Evolutionary conservation across 805 yeast genomes (phyloP), one percentile per base, ranked within the genome.

Genomic region (Pichia insulana): DNA sequence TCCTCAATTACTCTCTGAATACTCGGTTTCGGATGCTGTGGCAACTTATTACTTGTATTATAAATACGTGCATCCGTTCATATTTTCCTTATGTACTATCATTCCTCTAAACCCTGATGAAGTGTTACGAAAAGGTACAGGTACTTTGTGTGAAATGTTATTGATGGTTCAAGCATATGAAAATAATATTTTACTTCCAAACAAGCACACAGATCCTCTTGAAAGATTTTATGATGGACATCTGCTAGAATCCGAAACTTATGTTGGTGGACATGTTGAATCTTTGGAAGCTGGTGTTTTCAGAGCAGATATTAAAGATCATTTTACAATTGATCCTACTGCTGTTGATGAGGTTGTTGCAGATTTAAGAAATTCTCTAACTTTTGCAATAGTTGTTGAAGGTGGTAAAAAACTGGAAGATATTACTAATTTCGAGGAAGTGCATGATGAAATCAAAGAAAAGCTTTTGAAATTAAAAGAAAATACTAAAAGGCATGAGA

Each of bases 241-340:
- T 63, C 63, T 92, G 42, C 61, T 92, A 34, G 97, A 90, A 55
- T 81, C 95, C 1, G 99, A 92, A 62, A 92, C 99, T 0, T 92
- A 92, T 58, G 97, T 92, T 22, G 99, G 99, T 45, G 99, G 99
- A 1, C 98, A 92, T 53, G 99, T 92, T 18, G 97, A 94, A 62
- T 85, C 96, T 7, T 65, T 94, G 42, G 98, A 94, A 61, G 96
- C 98, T 9, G 99, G 99, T 42, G 98, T 92, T 1, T 92, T 94
- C 57, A 68, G 99, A 52, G 82, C 94, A 39, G 99, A 92, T 57
- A 69, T 92, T 28, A 73, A 79, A 3, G 75, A 72, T 37, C 75
- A 82, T 33, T 92, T 94, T 64, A 74, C 71, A 27, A 69, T 94
- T 32, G 96, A 88, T 54, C 79, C 95, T 0, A 67, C 78, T 0